These are phyloP conservation scores for Rhododendron vialii DNA, from an alignment of 148 eudicot species.

Conservation along the genomic window DNA sequence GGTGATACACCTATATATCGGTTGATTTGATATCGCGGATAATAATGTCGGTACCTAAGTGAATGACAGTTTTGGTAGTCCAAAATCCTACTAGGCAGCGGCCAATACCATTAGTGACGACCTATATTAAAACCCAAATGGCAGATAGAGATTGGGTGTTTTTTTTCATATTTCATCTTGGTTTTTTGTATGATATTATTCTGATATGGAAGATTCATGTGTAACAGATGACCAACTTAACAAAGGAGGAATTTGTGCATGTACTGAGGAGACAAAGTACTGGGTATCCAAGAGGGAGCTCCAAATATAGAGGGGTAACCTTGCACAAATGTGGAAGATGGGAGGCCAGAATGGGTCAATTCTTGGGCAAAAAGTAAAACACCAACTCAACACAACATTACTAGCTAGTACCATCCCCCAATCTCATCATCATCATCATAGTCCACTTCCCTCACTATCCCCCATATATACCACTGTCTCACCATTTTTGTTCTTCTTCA, in stretches of 20 bases:
- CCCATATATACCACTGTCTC: not conserved
- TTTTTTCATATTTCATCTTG: not conserved
- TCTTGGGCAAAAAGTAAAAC: constrained; percentile 89
- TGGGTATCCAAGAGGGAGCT: constrained; percentile 94
- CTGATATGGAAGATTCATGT: not conserved
- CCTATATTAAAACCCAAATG: too few relatives aligned
- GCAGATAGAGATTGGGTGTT: not conserved
- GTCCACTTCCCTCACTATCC: not conserved
- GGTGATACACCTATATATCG: not conserved
- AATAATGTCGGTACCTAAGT: too few relatives aligned
- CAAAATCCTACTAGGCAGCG: too few relatives aligned
- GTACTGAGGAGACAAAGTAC: constrained; percentile 93
- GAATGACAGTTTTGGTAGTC: too few relatives aligned
- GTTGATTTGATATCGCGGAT: not conserved
- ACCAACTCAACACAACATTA: not conserved
- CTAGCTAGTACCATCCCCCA: not conserved
- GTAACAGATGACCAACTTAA: constrained; percentile 75
- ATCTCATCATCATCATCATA: not conserved
- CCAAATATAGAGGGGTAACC: constrained; percentile 94
- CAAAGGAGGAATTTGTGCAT: constrained; percentile 97
- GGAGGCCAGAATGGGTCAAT: constrained; percentile 99
- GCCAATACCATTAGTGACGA: too few relatives aligned
- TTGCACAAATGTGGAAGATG: constrained; percentile 99
- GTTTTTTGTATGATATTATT: not conserved
- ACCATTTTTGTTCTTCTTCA: not conserved